Evolutionary conservation across 352 stramenopile genomes (phyloP).

Genomic region (Blastocystis sp.): DNA sequence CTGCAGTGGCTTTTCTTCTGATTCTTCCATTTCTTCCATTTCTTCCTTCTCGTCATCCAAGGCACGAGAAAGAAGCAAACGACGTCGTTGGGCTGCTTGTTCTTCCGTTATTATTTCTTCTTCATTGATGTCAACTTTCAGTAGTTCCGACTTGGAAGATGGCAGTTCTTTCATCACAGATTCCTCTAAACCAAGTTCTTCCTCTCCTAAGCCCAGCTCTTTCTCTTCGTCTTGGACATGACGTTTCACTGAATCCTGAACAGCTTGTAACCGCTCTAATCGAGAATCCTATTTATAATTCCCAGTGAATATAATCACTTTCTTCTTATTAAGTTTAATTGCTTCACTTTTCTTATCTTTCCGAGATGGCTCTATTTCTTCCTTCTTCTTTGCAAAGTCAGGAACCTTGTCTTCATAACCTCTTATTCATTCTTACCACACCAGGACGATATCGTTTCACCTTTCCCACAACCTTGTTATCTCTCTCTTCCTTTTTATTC

Average conservation of each 20-base stretch:
- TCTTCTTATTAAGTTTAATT: conserved; percentile 51
- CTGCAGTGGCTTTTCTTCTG: background rate
- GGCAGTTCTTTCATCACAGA: background rate
- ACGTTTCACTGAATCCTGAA: background rate
- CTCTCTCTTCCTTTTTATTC: conserved; percentile 34
- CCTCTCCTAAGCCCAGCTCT: conserved; percentile 31
- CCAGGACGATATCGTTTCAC: conserved; percentile 57
- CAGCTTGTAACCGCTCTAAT: conserved; percentile 21
- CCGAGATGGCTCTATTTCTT: background rate
- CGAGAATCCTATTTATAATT: conserved; percentile 40
- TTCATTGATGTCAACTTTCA: too few species aligned
- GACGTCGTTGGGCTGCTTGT: background rate
- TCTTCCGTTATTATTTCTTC: background rate
- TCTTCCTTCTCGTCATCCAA: conserved; percentile 24
- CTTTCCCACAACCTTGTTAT: background rate
- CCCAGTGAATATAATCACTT: background rate
- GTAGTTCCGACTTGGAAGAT: background rate
- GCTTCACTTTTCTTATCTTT: background rate
- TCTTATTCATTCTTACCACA: background rate
- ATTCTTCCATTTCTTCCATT: conserved; percentile 13
- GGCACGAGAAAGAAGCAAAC: conserved; percentile 27
- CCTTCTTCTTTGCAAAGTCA: conserved; percentile 21
- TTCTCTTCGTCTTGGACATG: background rate
- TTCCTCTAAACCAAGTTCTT: background rate
- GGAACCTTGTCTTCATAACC: background rate